Evolutionary conservation across 805 yeast genomes (phyloP), one percentile per base, ranked within the genome.

Genomic region (Kuraishia ogatae): DNA sequence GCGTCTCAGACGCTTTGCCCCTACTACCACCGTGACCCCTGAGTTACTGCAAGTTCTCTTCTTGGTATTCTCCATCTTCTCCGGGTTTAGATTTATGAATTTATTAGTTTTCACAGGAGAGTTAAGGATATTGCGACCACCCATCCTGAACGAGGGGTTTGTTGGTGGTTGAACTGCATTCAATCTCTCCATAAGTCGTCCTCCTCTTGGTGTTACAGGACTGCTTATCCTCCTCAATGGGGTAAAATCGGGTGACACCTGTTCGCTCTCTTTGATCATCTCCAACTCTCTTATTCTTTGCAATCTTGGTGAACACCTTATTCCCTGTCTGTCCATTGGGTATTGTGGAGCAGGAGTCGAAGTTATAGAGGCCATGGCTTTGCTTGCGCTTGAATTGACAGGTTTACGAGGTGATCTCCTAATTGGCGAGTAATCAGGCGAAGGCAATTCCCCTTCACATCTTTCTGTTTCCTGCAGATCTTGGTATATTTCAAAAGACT

Each of bases 371-470:
- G 39, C 20, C 51, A 49, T 52, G 15, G 54, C 39, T 24, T 24
- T 26, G 23, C 39, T n/a, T 13, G 54, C 35, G 19, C 17, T 26
- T 6, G 35, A 10, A n/a, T 49, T 29, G 50, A 22, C 48, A 5
- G 19, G 4, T 24, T n/a, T 58, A 51, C 19, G 35, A 11, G 53
- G 19, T 39, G 53, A 35, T 22, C 19, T 22, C 28, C 11, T 22
- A 21, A 20, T 43, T 24, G 22, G 49, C 21, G 17, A 51, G 35
- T 50, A 56, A 7, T 50, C 54, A 21, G 60, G 60, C 11, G 61
- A 59, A n/a, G 54, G 53, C 8, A 39, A 29, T 22, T 51, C 49
- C 6, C 23, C 49, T n/a, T 39, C 22, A 26, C 29, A 26, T 26
- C 29, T 10, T 6, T 22, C 48, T 10, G 21, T 20, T 3, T 39